Evolutionary conservation across 2,329 filamentous ascomycete genomes (phyloP).

Genomic region (Thielaviopsis populi): DNA sequence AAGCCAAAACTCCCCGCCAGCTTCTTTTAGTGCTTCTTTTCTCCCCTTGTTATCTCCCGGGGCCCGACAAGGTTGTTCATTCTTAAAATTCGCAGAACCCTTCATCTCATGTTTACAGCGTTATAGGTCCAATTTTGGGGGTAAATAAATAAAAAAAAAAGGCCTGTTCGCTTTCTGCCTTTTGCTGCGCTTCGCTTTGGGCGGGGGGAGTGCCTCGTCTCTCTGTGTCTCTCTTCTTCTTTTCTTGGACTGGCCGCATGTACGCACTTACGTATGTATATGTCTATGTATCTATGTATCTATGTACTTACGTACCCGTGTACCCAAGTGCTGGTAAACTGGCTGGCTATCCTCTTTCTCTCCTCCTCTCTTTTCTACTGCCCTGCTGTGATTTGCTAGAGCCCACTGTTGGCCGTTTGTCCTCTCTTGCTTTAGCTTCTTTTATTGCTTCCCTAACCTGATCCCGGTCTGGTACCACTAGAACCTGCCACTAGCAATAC

Average conservation of each 20-base stretch:
- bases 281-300: too few relatives aligned
- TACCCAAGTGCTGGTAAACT: not conserved
- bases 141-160: too few relatives aligned
- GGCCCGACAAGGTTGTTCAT: not conserved
- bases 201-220: too few relatives aligned
- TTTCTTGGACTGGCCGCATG: too few relatives aligned
- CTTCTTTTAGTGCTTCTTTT: not conserved
- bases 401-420: not conserved
- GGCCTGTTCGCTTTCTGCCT: not conserved
- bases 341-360: slow-evolving; percentile 18
- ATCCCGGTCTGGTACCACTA: not conserved
- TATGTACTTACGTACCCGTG: not conserved
- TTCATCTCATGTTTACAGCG: slow-evolving; percentile 5
- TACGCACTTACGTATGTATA: too few relatives aligned
- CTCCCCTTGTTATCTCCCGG: not conserved
- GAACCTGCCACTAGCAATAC: not conserved
- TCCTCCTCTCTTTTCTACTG: slow-evolving; percentile 7
- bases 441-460: not conserved
- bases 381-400: slow-evolving; percentile 1
- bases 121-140: not conserved
- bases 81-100: not conserved
- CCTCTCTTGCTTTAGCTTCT: not conserved
- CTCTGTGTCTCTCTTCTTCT: too few relatives aligned
- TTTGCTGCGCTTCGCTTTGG: too few relatives aligned
- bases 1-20: too few relatives aligned